Evolutionary conservation across 306 rosid genomes (phyloP), one percentile per base, ranked within the genome.

Genomic region (Rubus idaeus): DNA sequence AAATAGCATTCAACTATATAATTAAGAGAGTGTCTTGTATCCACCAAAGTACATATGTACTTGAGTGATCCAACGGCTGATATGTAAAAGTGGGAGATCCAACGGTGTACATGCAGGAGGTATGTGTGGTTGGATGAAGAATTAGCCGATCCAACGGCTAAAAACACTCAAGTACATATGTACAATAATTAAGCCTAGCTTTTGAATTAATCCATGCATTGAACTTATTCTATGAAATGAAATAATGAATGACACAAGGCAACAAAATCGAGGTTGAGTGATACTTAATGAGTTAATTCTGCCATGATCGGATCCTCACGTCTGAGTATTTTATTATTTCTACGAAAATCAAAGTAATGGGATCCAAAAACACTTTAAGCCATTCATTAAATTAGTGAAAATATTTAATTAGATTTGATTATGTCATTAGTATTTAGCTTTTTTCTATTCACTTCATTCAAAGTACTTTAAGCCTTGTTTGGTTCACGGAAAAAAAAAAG

Each of bases 171-270:
- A n/a, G n/a, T n/a, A n/a, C n/a, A n/a, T n/a, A n/a, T n/a, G n/a
- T n/a, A n/a, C n/a, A n/a, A 30, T 30, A 30, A 30, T 30, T 30
- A 14, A 58, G 49, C 42, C 70, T 23, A 23, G 26, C 26, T 13
- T 39, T 58, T 42, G 55, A 78, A 49, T 60, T 60, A 71, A 18
- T 39, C 72, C 30, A 68, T 39, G 64, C 51, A 68, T n/a, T 45
- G 52, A 42, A 57, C 26, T 1, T 39, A 61, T 69, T 76, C 44
- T 21, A n/a, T 10, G n/a, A 61, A 11, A 63, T 62, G n/a, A n/a
- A n/a, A n/a, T n/a, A n/a, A n/a, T n/a, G 67, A 79, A 71, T 45
- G 68, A 14, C 57, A 78, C 68, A 71, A 40, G 41, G 18, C 50
- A 30, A 39, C 73, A 12, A 42, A 50, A 23, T 58, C 57, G 68